phyloP scores from a whole-genome alignment of 2,329 filamentous ascomycete species.

The Alternaria sp. region DNA sequence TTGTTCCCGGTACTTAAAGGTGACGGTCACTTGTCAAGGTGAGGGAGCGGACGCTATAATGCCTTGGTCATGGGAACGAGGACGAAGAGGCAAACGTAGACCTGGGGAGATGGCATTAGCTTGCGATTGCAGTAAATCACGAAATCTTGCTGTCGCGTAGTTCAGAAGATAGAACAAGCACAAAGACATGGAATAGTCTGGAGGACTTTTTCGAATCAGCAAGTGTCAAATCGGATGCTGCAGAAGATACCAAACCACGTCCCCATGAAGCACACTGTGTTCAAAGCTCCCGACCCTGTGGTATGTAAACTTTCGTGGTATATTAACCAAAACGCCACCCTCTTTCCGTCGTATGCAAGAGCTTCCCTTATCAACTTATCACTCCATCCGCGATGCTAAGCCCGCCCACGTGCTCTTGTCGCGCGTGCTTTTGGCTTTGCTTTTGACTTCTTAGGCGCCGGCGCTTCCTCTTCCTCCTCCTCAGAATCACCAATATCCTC shows the following conservation, averaged over 20 bases:
- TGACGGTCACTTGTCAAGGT: background rate
- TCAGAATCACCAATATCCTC: slow-evolving; percentile 37
- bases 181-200: background rate
- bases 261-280: background rate
- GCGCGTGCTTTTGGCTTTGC: slow-evolving; percentile 20
- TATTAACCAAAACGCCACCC: slow-evolving; percentile 7
- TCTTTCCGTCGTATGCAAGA: background rate
- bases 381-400: background rate
- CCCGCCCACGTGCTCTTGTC: slow-evolving; percentile 22
- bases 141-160: background rate
- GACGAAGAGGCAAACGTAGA: background rate
- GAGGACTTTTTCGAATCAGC: too few species aligned
- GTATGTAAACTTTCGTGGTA: slow-evolving; percentile 16
- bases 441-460: slow-evolving; percentile 26
- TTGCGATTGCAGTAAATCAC: background rate
- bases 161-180: background rate
- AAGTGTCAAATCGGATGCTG: too few species aligned
- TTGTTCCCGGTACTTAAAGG: fast-evolving
- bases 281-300: background rate
- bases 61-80: background rate
- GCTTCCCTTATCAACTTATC: too few species aligned
- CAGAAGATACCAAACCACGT: background rate
- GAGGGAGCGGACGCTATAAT: background rate
- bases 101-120: background rate
- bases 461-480: slow-evolving; percentile 29